Percentiles rank a stretch among this genome's conserved stretches.
Conservation (phyloP, 257 asterid genomes). For the Solanum pinnatisectum region DNA sequence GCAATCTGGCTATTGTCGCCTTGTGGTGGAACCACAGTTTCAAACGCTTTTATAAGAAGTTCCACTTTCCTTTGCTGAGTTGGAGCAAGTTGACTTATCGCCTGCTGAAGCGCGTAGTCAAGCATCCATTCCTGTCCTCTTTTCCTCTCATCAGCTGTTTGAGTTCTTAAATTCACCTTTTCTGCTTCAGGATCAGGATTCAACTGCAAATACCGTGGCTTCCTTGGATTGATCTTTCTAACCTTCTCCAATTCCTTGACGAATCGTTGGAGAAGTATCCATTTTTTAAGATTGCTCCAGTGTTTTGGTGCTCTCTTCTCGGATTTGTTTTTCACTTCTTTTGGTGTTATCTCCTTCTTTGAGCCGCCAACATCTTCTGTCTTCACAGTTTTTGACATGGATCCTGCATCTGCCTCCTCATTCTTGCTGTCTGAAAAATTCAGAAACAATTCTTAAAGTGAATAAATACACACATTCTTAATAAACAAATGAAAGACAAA, state of each 20-base stretch:
- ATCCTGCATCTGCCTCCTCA: background rate
- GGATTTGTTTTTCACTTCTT: slow-evolving; percentile 17
- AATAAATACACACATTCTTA: background rate
- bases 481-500: background rate
- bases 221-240: slow-evolving; percentile 49
- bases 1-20: slow-evolving; percentile 32
- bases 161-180: slow-evolving; percentile 51
- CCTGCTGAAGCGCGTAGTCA: slow-evolving; percentile 91
- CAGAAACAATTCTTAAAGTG: background rate
- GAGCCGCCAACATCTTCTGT: slow-evolving; percentile 6
- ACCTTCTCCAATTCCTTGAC: slow-evolving; percentile 75
- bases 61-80: slow-evolving; percentile 79
- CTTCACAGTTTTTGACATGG: background rate
- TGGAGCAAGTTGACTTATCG: slow-evolving; percentile 81
- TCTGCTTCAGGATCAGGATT: slow-evolving; percentile 55
- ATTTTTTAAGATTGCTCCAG: slow-evolving; percentile 93
- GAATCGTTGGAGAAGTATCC: slow-evolving; percentile 89
- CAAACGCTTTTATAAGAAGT: slow-evolving; percentile 89
- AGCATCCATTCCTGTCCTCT: slow-evolving; percentile 93
- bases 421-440: background rate
- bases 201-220: slow-evolving; percentile 33
- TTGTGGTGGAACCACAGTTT: slow-evolving; percentile 66
- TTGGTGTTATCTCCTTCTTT: slow-evolving; percentile 10
- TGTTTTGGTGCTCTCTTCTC: slow-evolving; percentile 70
- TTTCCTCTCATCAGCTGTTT: slow-evolving; percentile 53